Conservation (phyloP, 768 basidiomycete species). For the Boletellus ananiceps region DNA sequence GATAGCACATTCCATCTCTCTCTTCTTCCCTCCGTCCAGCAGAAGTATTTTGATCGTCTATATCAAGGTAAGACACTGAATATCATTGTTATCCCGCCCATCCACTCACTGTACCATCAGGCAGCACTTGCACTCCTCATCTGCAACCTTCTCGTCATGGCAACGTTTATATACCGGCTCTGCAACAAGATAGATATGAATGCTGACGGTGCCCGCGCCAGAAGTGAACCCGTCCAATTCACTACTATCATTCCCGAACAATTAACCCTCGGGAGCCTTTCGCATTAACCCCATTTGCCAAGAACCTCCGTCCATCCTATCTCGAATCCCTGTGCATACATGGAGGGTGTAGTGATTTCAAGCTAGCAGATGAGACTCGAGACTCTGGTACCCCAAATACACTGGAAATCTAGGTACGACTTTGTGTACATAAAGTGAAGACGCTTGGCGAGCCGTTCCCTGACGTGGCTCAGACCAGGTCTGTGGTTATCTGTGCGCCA, state of each 20-base stretch:
- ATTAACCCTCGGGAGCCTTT: not conserved
- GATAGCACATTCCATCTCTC: constrained; percentile 7
- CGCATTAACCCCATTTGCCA: not conserved
- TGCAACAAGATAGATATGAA: constrained; percentile 7
- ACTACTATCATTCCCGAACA: constrained; percentile 11
- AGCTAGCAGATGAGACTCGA: too few species aligned
- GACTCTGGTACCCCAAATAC: too few species aligned
- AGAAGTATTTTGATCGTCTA: constrained; percentile 9
- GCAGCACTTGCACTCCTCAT: constrained; percentile 18
- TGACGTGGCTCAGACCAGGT: not conserved
- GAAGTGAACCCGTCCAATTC: constrained; percentile 9
- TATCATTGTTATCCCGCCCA: not conserved
- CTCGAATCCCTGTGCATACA: not conserved
- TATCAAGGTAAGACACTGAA: constrained; percentile 16
- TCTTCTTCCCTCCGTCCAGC: constrained; percentile 4
- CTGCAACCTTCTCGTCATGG: constrained; percentile 21
- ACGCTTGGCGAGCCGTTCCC: not conserved
- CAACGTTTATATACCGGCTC: constrained; percentile 11
- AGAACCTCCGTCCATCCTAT: not conserved
- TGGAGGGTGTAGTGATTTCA: not conserved
- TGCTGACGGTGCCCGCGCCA: not conserved
- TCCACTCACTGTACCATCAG: constrained; percentile 4
- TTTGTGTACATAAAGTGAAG: not conserved
- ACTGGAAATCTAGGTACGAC: not conserved
- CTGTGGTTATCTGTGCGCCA: not conserved